These are phyloP conservation scores for Phytopythium vexans DNA, from an alignment of 352 stramenopile genomes.

Conservation along the genomic window DNA sequence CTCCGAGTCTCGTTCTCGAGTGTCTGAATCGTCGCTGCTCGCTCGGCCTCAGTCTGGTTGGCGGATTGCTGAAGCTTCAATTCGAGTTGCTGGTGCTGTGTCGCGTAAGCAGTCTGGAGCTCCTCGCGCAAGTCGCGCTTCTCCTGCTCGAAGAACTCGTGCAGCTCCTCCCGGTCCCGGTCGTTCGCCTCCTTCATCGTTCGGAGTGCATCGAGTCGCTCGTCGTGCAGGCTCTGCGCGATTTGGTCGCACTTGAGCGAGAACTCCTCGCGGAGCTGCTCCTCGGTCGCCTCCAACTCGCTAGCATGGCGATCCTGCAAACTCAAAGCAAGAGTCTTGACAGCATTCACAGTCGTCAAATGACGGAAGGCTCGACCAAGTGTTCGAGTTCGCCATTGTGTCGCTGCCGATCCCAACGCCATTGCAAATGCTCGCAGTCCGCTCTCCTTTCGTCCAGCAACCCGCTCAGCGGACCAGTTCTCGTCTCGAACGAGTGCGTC, in stretches of 20 bases:
- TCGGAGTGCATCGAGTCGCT: conserved; percentile 38
- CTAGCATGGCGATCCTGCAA: conserved; percentile 4
- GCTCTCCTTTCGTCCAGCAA: conserved; percentile 24
- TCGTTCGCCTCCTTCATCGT: conserved; percentile 40
- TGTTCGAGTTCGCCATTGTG: conserved; percentile 11
- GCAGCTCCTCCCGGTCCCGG: conserved; percentile 48
- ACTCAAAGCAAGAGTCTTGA: not conserved
- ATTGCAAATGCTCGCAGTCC: conserved; percentile 18
- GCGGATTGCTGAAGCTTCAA: conserved; percentile 7
- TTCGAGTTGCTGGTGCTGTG: conserved; percentile 29
- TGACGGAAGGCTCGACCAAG: conserved; percentile 25
- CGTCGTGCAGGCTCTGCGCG: conserved; percentile 44
- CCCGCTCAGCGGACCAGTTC: conserved; percentile 34
- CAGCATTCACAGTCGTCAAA: conserved; percentile 4
- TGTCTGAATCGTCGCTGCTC: too few relatives aligned
- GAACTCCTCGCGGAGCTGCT: conserved; percentile 38
- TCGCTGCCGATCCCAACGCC: conserved; percentile 15
- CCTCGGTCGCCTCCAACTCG: conserved; percentile 35
- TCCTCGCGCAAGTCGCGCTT: conserved; percentile 57
- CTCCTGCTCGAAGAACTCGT: conserved; percentile 53
- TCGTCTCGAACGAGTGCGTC: conserved; percentile 55
- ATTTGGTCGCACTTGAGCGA: conserved; percentile 61
- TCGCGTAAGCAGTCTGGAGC: conserved; percentile 16
- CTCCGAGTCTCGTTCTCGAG: too few relatives aligned
- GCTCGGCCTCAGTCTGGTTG: not conserved